phyloP scores from a whole-genome alignment of 2,329 filamentous ascomycete species.

The Aspergillus sp. region DNA sequence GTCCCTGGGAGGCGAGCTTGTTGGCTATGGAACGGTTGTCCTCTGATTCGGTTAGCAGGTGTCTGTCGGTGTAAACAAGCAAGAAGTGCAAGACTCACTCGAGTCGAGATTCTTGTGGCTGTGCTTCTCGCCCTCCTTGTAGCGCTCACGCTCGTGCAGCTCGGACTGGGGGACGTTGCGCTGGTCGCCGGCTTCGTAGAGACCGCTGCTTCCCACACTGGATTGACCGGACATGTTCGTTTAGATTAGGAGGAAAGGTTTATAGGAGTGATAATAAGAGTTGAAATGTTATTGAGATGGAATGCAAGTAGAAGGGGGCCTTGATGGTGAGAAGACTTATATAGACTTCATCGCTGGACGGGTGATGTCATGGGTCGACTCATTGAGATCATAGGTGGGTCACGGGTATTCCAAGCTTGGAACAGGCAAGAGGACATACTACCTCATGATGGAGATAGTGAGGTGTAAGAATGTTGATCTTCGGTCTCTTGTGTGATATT shows the following conservation, averaged over 20 bases:
- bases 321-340: conserved; percentile 2
- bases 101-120: conserved; percentile 69
- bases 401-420: background rate
- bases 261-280: background rate
- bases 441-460: background rate
- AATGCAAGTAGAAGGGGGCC: background rate
- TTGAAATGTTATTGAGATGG: background rate
- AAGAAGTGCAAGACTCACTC: conserved; percentile 49
- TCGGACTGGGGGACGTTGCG: conserved; percentile 58
- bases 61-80: background rate
- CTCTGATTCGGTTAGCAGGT: conserved; percentile 25
- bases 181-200: conserved; percentile 79
- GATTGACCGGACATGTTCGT: conserved; percentile 46
- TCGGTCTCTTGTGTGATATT: no score
- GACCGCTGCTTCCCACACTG: conserved; percentile 61
- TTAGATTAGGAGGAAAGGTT: background rate
- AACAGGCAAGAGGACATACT: no score
- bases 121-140: conserved; percentile 68
- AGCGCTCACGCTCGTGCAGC: conserved; percentile 55
- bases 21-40: conserved; percentile 46
- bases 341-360: conserved; percentile 5
- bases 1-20: conserved; percentile 37
- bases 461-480: no score
- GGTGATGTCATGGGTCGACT: conserved; percentile 12
- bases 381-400: conserved; percentile 20